phyloP scores from a whole-genome alignment of 2,329 filamentous ascomycete genomes.

The Beauveria varroae region DNA sequence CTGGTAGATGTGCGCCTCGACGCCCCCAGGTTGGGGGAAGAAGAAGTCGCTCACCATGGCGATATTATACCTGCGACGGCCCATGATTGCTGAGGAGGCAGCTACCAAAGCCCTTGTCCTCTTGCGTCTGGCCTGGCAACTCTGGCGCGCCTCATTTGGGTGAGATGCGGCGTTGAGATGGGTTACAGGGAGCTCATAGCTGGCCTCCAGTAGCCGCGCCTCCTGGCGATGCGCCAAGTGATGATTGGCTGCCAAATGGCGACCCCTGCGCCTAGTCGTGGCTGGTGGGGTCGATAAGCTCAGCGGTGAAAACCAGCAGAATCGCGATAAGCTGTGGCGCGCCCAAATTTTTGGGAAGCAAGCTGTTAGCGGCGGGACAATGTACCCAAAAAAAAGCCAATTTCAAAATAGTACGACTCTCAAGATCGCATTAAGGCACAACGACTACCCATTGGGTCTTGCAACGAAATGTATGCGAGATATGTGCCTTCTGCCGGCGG shows the following conservation, averaged over 20 bases:
- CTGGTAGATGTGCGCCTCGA: slow-evolving; percentile 98
- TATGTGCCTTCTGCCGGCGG: slow-evolving; percentile 31
- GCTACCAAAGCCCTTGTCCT: background rate
- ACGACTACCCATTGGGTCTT: slow-evolving; percentile 14
- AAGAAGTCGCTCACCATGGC: slow-evolving; percentile 99
- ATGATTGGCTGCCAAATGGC: background rate
- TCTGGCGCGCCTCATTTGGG: background rate
- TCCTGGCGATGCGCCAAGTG: background rate
- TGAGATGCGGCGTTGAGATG: background rate
- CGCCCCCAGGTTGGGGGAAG: slow-evolving; percentile 92
- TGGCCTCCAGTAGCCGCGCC: background rate
- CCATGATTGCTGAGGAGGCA: slow-evolving; percentile 29
- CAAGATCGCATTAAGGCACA: background rate
- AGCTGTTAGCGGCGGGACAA: slow-evolving; percentile 1
- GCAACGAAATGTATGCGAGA: slow-evolving; percentile 32
- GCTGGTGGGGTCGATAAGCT: background rate
- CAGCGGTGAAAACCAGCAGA: slow-evolving; percentile 31
- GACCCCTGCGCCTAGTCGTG: background rate
- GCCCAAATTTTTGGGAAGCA: slow-evolving; percentile 28
- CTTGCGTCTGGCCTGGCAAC: background rate
- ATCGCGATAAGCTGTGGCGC: slow-evolving; percentile 25
- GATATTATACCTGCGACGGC: slow-evolving; percentile 57
- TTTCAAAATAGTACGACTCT: background rate
- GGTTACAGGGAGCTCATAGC: background rate
- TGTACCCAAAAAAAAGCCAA: background rate